Evolutionary conservation across 129 eudicot genomes (phyloP).

Genomic region (Tagetes patula): DNA sequence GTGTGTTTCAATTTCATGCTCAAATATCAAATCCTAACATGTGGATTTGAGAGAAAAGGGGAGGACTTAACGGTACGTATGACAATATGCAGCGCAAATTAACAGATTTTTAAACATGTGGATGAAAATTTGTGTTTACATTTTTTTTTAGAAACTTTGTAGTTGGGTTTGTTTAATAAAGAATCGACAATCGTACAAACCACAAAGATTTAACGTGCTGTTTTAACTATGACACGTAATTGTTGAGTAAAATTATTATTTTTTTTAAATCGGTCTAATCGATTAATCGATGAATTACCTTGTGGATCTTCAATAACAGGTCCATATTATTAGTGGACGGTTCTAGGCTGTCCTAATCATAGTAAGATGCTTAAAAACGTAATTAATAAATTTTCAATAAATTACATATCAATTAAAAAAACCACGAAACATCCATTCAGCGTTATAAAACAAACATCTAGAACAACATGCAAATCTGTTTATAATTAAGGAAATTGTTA

Average conservation of each 20-base stretch:
- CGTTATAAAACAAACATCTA: neutral
- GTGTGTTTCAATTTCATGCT: neutral
- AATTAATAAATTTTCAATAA: neutral
- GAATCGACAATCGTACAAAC: no score
- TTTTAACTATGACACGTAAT: no score
- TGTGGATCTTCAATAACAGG: no score
- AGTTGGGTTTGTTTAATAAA: no score
- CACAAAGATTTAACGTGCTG: no score
- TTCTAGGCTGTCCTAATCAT: no score
- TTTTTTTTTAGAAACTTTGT: no score
- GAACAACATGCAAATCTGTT: neutral
- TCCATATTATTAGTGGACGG: no score
- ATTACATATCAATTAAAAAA: neutral
- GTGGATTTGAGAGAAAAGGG: slow-evolving; percentile 17
- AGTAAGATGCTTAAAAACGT: neutral
- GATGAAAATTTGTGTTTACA: neutral
- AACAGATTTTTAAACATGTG: slow-evolving; percentile 24
- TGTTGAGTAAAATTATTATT: no score
- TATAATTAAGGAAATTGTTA: neutral
- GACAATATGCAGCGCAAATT: slow-evolving; percentile 13
- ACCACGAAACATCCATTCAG: neutral
- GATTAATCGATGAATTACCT: no score
- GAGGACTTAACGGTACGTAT: slow-evolving; percentile 23
- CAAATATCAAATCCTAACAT: slow-evolving; percentile 22
- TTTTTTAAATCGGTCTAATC: no score